Base-by-base conservation (phyloP, 2,329 filamentous ascomycete genomes). In the Sarocladium kiliense region DNA sequence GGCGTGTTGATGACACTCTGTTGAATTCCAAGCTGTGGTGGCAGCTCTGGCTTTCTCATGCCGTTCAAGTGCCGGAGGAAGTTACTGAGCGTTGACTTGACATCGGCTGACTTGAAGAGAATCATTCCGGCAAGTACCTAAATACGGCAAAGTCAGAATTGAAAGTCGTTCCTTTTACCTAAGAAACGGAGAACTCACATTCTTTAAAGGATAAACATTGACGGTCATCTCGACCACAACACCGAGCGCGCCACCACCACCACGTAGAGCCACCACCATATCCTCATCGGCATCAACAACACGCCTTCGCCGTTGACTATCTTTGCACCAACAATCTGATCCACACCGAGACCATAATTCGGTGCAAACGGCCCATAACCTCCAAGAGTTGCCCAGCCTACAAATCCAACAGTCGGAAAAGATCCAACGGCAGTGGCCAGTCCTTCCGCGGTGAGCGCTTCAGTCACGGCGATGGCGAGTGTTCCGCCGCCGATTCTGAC, bases 341-440 rank as follows among this genome's bases (percentile, higher is more conserved):
- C 71, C 5, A 65, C 64, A 0, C 70, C 70, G 1, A 72, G 54
- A 3, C 71, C 71, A 54, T 60, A 65, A 1, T 50, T 36, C 1
- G 60, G 56, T 2, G 61, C 60, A 18, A 68, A 63, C 0, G 64
- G 58, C 2, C 70, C 71, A 54, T 71, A 72, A 1, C 70, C 70
- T 3, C 69, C 71, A 6, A 63, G 61, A 4, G 61, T 65, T 6
- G 66, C 64, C 70, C 71, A 73, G 2, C 69, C 68, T 1, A 66
- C 62, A 36, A 66, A 71, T 5, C 68, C 71, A 2, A 73, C 59
- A 3, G 47, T 54, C 34, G 41, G 27, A 7, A 53, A 32, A 2
- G 51, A 55, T 12, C 54, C 57, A 1, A 55, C 42, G 2, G 58
- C 34, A 11, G 51, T 56, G 25, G 58, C 53, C 2, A 61, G 54